Evolutionary conservation across 257 asterid species (phyloP), one percentile per base, ranked within the genome.

Genomic region (Nicotiana undulata): DNA sequence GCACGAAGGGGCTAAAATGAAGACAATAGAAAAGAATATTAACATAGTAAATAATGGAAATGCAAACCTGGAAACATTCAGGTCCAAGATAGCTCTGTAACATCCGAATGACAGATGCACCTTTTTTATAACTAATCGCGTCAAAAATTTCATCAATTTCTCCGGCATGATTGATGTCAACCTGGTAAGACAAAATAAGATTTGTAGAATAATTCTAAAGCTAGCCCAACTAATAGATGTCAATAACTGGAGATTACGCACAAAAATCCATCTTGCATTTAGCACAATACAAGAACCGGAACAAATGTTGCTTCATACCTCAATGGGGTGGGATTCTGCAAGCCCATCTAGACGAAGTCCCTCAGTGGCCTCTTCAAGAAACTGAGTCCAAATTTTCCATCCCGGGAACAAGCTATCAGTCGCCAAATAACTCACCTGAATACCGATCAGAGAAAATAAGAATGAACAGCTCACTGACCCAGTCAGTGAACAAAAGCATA

Each of bases 91-190:
- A 95, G 88, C 95, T 93, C 86, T 93, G 98, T 56, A 95, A 89
- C 98, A 95, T 95, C 63, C 97, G 91, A 79, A 95, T 95, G 55
- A 95, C 96, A 86, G 98, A 91, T 58, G 98, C 98, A 84, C 98
- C 98, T 88, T 93, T 95, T 86, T 93, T 88, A 83, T 95, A 93
- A 85, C 98, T 95, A 84, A 93, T 95, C 74, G 98, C 89, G 85
- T 95, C 98, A 89, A 95, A 95, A 82, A 95, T 95, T 84, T 95
- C 98, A 88, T 95, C 98, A 81, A 93, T 92, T 88, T 95, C 98
- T 80, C 88, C 84, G 1, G 97, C 97, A 89, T 93, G 98, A 86
- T 91, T 93, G 37, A 95, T 77, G 68, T 93, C 98, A 82, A 95
- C 98, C 98, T 95, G 92, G 82, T 72, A 82, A 82, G 77, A 72